A percentile compares a stretch with the other conserved stretches of the same genome.
phyloP scores from a whole-genome alignment of 768 basidiomycete species.

The Termitomyces sp. region DNA sequence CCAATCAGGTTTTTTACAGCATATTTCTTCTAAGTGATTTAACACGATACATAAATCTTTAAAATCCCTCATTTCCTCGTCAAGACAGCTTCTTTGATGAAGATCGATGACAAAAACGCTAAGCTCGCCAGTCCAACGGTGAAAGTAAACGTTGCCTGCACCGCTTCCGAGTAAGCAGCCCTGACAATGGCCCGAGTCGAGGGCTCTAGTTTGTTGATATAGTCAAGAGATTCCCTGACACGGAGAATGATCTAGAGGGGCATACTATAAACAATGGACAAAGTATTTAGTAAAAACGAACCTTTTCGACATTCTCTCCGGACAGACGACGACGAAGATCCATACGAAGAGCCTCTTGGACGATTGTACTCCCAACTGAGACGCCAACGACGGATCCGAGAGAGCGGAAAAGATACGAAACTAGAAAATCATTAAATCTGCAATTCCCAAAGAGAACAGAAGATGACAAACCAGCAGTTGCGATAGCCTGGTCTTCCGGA shows the following conservation, averaged over 20 bases:
- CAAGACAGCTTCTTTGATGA: conserved; percentile 47
- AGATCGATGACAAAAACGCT: conserved; percentile 38
- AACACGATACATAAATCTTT: background rate
- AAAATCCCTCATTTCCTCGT: conserved; percentile 1
- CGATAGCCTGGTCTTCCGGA: conserved; percentile 54
- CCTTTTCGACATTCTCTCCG: conserved; percentile 48
- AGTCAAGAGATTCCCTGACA: conserved; percentile 44
- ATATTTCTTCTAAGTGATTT: too few species aligned
- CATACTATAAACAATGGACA: background rate
- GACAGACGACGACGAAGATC: conserved; percentile 35
- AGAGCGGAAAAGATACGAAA: conserved; percentile 63
- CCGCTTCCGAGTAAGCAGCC: conserved; percentile 36
- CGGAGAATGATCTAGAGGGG: conserved; percentile 35
- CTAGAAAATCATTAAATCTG: conserved; percentile 20
- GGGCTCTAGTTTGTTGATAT: conserved; percentile 38
- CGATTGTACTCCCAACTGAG: conserved; percentile 50
- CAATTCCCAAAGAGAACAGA: background rate
- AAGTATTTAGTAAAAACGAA: conserved; percentile 18
- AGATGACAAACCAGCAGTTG: conserved; percentile 45
- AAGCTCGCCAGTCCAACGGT: conserved; percentile 33
- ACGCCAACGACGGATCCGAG: conserved; percentile 53
- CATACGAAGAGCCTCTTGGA: conserved; percentile 43
- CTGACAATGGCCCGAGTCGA: conserved; percentile 28
- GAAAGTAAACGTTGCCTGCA: conserved; percentile 44
- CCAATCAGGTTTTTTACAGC: background rate